Base-by-base conservation (phyloP, 2,329 filamentous ascomycete genomes). In the Fusarium graminum region DNA sequence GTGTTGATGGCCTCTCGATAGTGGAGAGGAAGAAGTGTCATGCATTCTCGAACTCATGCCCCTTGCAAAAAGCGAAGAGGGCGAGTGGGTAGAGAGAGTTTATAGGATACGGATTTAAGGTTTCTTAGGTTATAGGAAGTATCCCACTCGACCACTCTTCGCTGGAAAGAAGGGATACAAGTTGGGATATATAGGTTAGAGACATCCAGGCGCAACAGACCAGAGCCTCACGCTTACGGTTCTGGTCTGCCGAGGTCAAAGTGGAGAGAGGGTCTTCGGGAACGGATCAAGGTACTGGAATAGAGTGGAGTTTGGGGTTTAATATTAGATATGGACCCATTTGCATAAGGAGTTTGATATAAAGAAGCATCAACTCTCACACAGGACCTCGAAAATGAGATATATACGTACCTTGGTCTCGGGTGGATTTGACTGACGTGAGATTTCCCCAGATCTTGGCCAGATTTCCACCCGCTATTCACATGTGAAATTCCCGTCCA, bases 1-100 rank as follows among this genome's bases (percentile, higher is more conserved):
- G 80, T 94, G 92, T 74, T 93, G 76, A 83, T 8, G 7, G 29
- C 17, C 29, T 22, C 25, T 22, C 13, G 8, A 17, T 11, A 39
- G 16, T 25, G 22, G 4, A 29, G 28, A 29, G 28, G 28, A 29
- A 29, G 28, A 34, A 34, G 32, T 34, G 9, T 16, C 16, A 8
- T 16, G 4, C 32, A 34, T 34, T 34, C 14, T n/a, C 32, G 16
- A 34, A n/a, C 16, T n/a, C 32, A 34, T 7, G 16, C 16, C 32
- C 7, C 14, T n/a, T 8, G 14, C 32, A 34, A 9, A 16, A 29
- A 29, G 28, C 28, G 14, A 34, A 34, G 32, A 34, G 34, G 16
- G 34, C 36, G 17, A 29, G 16, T 28, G 43, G 46, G 13, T 11
- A 28, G 45, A 38, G 26, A 49, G 14, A 12, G 17, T 39, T 28